Conservation (phyloP, 305 asterid genomes). For the Ilex paraguariensis region DNA sequence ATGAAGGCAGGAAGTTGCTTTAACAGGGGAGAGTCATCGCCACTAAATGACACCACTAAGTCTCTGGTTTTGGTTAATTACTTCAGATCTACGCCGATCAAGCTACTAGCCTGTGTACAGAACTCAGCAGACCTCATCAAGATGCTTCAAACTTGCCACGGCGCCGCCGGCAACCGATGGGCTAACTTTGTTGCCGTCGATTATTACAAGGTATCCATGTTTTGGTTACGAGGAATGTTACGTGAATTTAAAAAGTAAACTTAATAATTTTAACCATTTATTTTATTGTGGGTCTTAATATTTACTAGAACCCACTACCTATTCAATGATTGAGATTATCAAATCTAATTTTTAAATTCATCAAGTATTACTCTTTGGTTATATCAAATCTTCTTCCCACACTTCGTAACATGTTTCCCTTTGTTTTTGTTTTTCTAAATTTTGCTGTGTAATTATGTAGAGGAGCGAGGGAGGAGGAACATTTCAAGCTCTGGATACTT, state of each 20-base stretch:
- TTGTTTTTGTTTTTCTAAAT: not conserved
- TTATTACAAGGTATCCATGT: constrained; percentile 51
- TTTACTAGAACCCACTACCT: too few species aligned
- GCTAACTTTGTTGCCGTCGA: constrained; percentile 80
- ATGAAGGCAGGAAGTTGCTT: constrained; percentile 20
- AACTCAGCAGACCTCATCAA: constrained; percentile 31
- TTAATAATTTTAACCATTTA: too few species aligned
- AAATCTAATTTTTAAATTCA: too few species aligned
- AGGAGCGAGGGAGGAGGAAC: constrained; percentile 90
- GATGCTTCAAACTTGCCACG: constrained; percentile 30
- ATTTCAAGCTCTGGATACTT: constrained; percentile 52
- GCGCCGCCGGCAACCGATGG: constrained; percentile 48
- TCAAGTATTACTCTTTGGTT: too few species aligned
- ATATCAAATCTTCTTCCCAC: too few species aligned
- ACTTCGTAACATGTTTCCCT: not conserved
- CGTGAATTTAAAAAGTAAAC: too few species aligned
- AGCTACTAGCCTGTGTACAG: constrained; percentile 15
- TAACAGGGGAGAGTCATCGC: constrained; percentile 29
- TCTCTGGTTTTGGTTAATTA: constrained; percentile 31
- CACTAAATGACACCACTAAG: constrained; percentile 25
- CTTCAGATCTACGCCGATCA: constrained; percentile 25
- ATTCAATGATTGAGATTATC: too few species aligned
- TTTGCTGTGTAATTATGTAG: constrained; percentile 24
- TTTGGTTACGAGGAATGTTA: too few species aligned
- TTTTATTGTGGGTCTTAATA: too few species aligned